Evolutionary conservation across 345 rosid species (phyloP), one percentile per base, ranked within the genome.

Genomic region (Firmiana major): DNA sequence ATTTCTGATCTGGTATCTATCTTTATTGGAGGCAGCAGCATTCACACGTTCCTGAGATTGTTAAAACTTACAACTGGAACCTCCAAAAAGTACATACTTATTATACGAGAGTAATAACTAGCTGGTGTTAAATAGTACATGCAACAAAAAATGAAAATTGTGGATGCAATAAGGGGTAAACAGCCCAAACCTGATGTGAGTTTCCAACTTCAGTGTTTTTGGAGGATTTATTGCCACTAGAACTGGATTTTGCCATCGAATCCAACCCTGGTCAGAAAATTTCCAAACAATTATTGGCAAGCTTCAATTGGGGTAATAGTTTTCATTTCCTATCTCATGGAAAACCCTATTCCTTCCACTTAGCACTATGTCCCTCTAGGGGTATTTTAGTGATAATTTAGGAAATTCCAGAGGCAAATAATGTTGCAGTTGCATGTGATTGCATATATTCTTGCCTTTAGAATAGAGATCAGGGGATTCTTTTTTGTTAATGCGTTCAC

Each of bases 181-280:
- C 34, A 28, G 42, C 26, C 72, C 78, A 67, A 69, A 87, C 87
- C 87, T 83, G 84, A 45, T 75, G 49, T 16, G 66, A 36, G n/a
- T 76, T 74, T 77, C 63, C 79, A 72, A 31, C 40, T 49, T 77
- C 85, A 66, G 24, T 43, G 69, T 78, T 75, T 49, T 65, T 64
- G 73, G 58, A 34, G 53, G 75, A 5, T 75, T 80, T 77, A 62
- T 43, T 62, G 71, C 77, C 66, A 46, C 57, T 68, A 57, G 59
- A 24, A 75, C 58, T 43, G 62, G 86, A 60, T 45, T n/a, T 62
- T 40, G 34, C 88, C 83, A 86, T 78, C 72, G 73, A 78, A 77
- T 53, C 51, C 42, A 71, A 60, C 55, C 21, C 11, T 58, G 46
- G 4, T 63, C 58, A 76, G 67, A 17, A 51, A 34, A 53, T 49